A percentile compares a stretch with the other conserved stretches of the same genome.
These are phyloP conservation scores for Peronospora tabacina DNA, from an alignment of 352 stramenopile species.

Conservation along the genomic window DNA sequence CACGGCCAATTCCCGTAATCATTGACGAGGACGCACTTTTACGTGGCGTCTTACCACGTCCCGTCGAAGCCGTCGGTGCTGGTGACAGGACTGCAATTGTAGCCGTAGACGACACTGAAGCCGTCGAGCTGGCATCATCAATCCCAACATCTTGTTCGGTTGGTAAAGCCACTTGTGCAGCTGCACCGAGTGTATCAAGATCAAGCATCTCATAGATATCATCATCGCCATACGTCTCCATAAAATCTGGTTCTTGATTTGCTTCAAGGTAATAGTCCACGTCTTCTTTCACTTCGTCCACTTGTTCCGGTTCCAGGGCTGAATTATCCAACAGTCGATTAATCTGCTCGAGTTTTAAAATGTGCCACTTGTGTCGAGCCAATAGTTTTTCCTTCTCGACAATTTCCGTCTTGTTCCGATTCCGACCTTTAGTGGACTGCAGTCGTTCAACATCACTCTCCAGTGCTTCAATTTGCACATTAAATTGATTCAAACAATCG, in stretches of 20 bases:
- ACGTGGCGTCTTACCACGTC: slow-evolving; percentile 52
- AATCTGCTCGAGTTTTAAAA: slow-evolving; percentile 97
- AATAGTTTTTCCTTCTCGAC: slow-evolving; percentile 88
- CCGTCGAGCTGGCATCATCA: slow-evolving; percentile 32
- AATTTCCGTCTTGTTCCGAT: slow-evolving; percentile 92
- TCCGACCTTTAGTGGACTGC: slow-evolving; percentile 87
- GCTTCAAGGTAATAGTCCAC: slow-evolving; percentile 97
- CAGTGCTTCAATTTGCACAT: slow-evolving; percentile 85
- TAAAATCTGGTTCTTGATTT: slow-evolving; percentile 90
- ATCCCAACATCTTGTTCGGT: slow-evolving; percentile 67
- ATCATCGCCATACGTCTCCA: slow-evolving; percentile 86
- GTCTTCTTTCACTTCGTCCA: slow-evolving; percentile 96
- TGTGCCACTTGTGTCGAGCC: slow-evolving; percentile 93
- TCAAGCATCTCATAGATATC: slow-evolving; percentile 95
- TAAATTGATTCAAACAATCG: slow-evolving; percentile 70
- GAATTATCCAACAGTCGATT: slow-evolving; percentile 97
- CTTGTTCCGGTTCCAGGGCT: slow-evolving; percentile 83
- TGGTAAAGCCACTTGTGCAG: slow-evolving; percentile 61
- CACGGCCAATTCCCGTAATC: slow-evolving; percentile 66
- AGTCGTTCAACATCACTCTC: slow-evolving; percentile 79
- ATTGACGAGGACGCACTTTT: slow-evolving; percentile 51
- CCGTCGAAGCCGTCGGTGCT: slow-evolving; percentile 6
- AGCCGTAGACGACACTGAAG: slow-evolving; percentile 4
- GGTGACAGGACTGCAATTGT: background rate
- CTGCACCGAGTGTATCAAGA: slow-evolving; percentile 83